A percentile compares a stretch with the other conserved stretches of the same genome.
These are phyloP conservation scores for Fusarium subglutinans DNA, from an alignment of 2,329 filamentous ascomycete genomes.

Conservation along the genomic window DNA sequence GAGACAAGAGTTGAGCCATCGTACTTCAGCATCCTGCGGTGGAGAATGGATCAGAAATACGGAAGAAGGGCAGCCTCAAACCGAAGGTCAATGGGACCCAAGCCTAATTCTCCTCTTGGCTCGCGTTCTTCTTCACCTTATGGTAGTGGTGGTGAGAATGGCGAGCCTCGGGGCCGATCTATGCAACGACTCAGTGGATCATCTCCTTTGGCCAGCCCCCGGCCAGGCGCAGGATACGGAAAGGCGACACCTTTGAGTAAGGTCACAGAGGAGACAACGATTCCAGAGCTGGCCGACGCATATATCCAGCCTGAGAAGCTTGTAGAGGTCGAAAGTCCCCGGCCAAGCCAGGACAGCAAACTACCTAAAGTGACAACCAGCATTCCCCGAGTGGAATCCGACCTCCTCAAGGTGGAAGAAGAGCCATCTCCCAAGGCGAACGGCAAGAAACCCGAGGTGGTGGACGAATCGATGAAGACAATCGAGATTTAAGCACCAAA, in stretches of 20 bases:
- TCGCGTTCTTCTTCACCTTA: slow-evolving; percentile 69
- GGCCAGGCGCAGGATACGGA: slow-evolving; percentile 63
- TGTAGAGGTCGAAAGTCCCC: slow-evolving; percentile 65
- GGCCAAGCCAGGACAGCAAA: slow-evolving; percentile 56
- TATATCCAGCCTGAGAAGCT: slow-evolving; percentile 59
- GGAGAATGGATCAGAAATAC: slow-evolving; percentile 95
- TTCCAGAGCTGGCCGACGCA: slow-evolving; percentile 52
- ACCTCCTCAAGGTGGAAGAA: slow-evolving; percentile 45
- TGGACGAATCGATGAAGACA: slow-evolving; percentile 67
- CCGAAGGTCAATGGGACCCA: slow-evolving; percentile 62
- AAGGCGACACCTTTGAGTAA: slow-evolving; percentile 76
- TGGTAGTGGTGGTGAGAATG: slow-evolving; percentile 69
- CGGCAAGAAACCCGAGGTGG: slow-evolving; percentile 55
- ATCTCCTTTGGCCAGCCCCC: slow-evolving; percentile 70
- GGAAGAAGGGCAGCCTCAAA: slow-evolving; percentile 68
- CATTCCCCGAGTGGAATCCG: slow-evolving; percentile 47
- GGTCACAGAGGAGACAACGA: slow-evolving; percentile 73
- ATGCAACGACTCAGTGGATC: slow-evolving; percentile 74
- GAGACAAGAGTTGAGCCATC: slow-evolving; percentile 86
- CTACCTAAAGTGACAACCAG: slow-evolving; percentile 46
- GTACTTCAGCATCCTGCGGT: slow-evolving; percentile 94
- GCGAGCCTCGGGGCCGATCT: slow-evolving; percentile 73
- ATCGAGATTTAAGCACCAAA: slow-evolving; percentile 62
- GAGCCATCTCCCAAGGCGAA: slow-evolving; percentile 43
- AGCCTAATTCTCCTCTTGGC: slow-evolving; percentile 56